A percentile compares a stretch with the other conserved stretches of the same genome.
phyloP scores from a whole-genome alignment of 148 eudicot species.

The Limonium bicolor region DNA sequence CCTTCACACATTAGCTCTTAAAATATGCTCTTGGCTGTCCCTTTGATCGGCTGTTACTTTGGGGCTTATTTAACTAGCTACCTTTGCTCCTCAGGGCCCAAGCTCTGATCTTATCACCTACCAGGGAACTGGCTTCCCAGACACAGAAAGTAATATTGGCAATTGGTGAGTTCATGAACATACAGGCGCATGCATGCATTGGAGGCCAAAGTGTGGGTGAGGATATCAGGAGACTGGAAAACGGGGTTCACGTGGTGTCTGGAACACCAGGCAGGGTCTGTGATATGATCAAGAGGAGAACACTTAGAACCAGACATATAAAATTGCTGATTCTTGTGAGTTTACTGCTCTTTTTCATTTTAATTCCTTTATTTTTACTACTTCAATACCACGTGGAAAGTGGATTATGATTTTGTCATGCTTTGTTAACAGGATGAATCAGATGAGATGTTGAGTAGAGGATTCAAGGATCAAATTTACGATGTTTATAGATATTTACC shows the following conservation, averaged over 20 bases:
- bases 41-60: too few relatives aligned
- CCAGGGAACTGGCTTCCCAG: conserved; percentile 84
- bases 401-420: not conserved
- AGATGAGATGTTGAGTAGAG: conserved; percentile 98
- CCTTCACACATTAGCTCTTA: too few relatives aligned
- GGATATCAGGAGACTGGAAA: conserved; percentile 75
- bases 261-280: conserved; percentile 98
- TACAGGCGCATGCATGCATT: conserved; percentile 86
- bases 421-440: conserved; percentile 61
- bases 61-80: too few relatives aligned
- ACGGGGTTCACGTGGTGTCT: conserved; percentile 92
- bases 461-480: conserved; percentile 95
- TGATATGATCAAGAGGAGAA: conserved; percentile 94
- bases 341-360: conserved; percentile 1
- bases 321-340: conserved; percentile 76
- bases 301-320: conserved; percentile 66
- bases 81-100: conserved; percentile 44
- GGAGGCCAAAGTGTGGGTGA: conserved; percentile 98
- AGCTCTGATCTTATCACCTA: conserved; percentile 87
- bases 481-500: conserved; percentile 96
- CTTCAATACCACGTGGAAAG: not conserved
- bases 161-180: conserved; percentile 60
- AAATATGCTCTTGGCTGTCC: too few relatives aligned
- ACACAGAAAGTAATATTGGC: conserved; percentile 71
- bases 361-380: not conserved